Percentiles rank a stretch among this genome's conserved stretches.
These are phyloP conservation scores for Astrothelium subdiscretum DNA, from an alignment of 495 filamentous ascomycete genomes.

Conservation along the genomic window DNA sequence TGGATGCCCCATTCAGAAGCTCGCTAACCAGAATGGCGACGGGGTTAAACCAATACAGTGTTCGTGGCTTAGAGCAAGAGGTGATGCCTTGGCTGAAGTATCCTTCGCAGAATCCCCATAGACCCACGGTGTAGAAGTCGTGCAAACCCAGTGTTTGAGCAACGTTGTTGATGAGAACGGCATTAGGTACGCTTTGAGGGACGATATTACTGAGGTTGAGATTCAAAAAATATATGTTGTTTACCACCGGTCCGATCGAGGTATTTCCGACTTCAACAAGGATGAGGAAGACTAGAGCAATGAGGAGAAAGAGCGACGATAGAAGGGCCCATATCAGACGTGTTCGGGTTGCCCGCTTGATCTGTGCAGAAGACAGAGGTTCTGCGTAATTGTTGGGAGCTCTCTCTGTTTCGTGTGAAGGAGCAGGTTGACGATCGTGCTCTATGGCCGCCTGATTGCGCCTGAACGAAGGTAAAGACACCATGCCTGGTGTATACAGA, in stretches of 20 bases:
- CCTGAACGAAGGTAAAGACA: slow-evolving; percentile 9
- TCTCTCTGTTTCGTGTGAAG: slow-evolving; percentile 7
- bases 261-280: slow-evolving; percentile 68
- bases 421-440: background rate
- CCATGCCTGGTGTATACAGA: background rate
- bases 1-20: slow-evolving; percentile 67
- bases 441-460: slow-evolving; percentile 9
- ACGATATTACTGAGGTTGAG: slow-evolving; percentile 78
- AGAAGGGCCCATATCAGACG: slow-evolving; percentile 43
- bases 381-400: slow-evolving; percentile 12
- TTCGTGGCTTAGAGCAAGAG: slow-evolving; percentile 52
- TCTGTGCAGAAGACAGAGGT: slow-evolving; percentile 19
- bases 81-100: slow-evolving; percentile 63
- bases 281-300: slow-evolving; percentile 65
- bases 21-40: slow-evolving; percentile 66
- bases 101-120: slow-evolving; percentile 87
- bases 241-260: slow-evolving; percentile 44
- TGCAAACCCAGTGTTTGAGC: slow-evolving; percentile 81
- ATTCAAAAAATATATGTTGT: slow-evolving; percentile 67
- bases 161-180: slow-evolving; percentile 69
- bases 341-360: slow-evolving; percentile 45
- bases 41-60: slow-evolving; percentile 83
- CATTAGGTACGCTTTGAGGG: slow-evolving; percentile 61
- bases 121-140: slow-evolving; percentile 86
- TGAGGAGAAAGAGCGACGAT: slow-evolving; percentile 58